phyloP scores from a whole-genome alignment of 768 basidiomycete species.

The Bullera alba region DNA sequence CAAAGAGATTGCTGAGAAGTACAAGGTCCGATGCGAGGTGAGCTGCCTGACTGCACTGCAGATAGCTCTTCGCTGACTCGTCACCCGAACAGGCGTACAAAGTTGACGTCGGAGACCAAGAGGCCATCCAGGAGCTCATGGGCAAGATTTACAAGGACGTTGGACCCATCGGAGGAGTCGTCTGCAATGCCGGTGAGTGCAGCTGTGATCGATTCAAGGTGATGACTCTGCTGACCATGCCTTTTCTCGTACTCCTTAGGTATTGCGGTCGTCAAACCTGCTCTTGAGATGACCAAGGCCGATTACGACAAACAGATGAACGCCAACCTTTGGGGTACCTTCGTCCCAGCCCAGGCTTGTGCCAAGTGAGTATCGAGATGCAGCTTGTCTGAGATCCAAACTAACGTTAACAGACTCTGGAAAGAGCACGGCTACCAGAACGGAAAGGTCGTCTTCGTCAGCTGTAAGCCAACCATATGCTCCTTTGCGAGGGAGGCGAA shows the following conservation, averaged over 20 bases:
- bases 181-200: slow-evolving; percentile 37
- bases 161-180: slow-evolving; percentile 39
- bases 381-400: not conserved
- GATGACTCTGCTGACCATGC: not conserved
- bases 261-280: slow-evolving; percentile 29
- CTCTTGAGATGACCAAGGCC: slow-evolving; percentile 36
- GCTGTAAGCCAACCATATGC: slow-evolving; percentile 24
- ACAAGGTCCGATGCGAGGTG: slow-evolving; percentile 30
- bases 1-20: slow-evolving; percentile 35
- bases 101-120: slow-evolving; percentile 32
- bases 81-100: slow-evolving; percentile 29
- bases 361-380: slow-evolving; percentile 11
- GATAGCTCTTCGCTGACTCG: not conserved
- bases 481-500: not conserved
- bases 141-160: slow-evolving; percentile 33
- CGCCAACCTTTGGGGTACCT: slow-evolving; percentile 40
- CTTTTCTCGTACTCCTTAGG: slow-evolving; percentile 2
- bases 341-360: slow-evolving; percentile 32
- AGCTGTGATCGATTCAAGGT: not conserved
- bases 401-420: slow-evolving; percentile 22
- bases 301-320: slow-evolving; percentile 31
- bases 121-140: slow-evolving; percentile 26
- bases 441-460: slow-evolving; percentile 38
- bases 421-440: slow-evolving; percentile 39
- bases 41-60: not conserved